Evolutionary conservation across 2,329 filamentous ascomycete genomes (phyloP).

Genomic region (Bimuria novae-zelandiae): DNA sequence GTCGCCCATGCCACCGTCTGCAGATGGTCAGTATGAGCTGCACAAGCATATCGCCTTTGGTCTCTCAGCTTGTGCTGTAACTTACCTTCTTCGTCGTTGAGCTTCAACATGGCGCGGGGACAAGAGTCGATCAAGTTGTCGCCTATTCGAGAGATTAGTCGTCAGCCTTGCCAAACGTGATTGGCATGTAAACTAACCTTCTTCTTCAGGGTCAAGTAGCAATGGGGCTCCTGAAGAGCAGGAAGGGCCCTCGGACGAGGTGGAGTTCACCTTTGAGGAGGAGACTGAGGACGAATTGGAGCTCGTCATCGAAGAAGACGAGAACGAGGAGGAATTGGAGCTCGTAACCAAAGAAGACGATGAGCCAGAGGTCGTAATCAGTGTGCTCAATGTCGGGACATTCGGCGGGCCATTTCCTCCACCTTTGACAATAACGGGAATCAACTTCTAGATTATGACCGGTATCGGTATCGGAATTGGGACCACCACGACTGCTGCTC

Average conservation of each 20-base stretch:
- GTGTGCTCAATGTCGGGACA: too few species aligned
- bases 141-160: not conserved
- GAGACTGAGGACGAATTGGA: not conserved
- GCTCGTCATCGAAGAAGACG: not conserved
- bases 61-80: not conserved
- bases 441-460: not conserved
- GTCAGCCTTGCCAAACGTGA: not conserved
- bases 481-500: not conserved
- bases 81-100: slow-evolving; percentile 1
- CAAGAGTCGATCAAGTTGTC: not conserved
- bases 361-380: too few species aligned
- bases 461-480: not conserved
- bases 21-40: not conserved
- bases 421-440: too few species aligned
- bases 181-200: not conserved
- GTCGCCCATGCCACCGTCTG: not conserved
- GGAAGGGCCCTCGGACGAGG: not conserved
- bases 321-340: not conserved
- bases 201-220: not conserved
- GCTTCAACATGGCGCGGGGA: not conserved
- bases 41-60: too few species aligned
- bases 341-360: not conserved
- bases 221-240: not conserved
- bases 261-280: not conserved
- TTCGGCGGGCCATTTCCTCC: too few species aligned